Base-by-base conservation (phyloP, 495 filamentous ascomycete species). In the Cladorrhinum samala region DNA sequence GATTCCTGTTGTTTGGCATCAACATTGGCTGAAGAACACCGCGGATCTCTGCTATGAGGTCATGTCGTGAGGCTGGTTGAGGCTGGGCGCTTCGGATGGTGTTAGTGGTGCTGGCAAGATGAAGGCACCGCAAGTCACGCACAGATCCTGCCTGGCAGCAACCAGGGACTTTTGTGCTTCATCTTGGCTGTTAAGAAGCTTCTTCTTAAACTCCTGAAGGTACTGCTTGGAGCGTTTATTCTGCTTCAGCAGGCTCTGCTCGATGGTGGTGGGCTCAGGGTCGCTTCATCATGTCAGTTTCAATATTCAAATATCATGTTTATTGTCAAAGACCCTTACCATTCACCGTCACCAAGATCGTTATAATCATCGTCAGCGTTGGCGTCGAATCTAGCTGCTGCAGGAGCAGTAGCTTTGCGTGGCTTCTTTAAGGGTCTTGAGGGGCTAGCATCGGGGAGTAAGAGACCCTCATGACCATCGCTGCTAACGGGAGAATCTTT, bases 181-280 rank as follows among this genome's bases (percentile, higher is more conserved):
- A 7, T 62, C 53, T 43, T 49, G 57, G 19, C 63, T 59, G 9
- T 63, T 53, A 11, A 55, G 7, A 9, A 59, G 39, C 38, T 57
- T 46, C 19, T 57, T 55, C 27, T 64, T 61, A 55, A 68, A 69
- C 1, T 53, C 42, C 27, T 61, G 66, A 11, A 74, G 47, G 48
- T 70, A 69, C 4, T 54, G 42, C 40, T 67, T 66, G 1, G 68
- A 67, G 27, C 63, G 69, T 2, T 33, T 44, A 16, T 51, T 64
- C 38, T 57, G 58, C 1, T 57, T 53, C 50, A 56, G 58, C 37
- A 66, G 37, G 48, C 58, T 37, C 23, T 65, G 54, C 36, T 65
- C 62, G 11, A 64, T 50, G 0, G 61, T 64, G 1, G 59, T 39
- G 16, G 58, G 51, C 40, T 42, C 51, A 9, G 53, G 36, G 33